These are phyloP conservation scores for Amanita phalloides DNA, from an alignment of 768 basidiomycete species.

Conservation along the genomic window DNA sequence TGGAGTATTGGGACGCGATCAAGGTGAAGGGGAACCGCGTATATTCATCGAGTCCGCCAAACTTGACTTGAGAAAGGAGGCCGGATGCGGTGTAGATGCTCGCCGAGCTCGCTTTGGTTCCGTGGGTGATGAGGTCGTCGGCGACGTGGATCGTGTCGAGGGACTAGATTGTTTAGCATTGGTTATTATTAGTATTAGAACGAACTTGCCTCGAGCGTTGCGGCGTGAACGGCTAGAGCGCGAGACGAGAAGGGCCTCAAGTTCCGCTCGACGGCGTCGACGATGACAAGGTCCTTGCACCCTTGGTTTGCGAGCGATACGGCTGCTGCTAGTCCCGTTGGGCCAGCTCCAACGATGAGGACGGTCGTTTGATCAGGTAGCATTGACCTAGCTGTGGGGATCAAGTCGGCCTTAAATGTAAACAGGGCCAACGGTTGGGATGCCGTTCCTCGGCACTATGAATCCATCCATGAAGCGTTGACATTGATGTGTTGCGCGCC, in stretches of 20 bases:
- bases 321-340: conserved; percentile 35
- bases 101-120: conserved; percentile 19
- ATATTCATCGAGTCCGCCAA: conserved; percentile 24
- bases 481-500: no score
- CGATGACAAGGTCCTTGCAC: conserved; percentile 28
- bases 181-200: background rate
- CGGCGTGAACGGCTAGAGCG: conserved; percentile 36
- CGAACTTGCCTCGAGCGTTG: conserved; percentile 36
- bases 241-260: conserved; percentile 21
- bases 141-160: conserved; percentile 34
- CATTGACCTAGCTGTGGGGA: background rate
- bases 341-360: conserved; percentile 43
- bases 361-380: conserved; percentile 23
- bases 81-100: conserved; percentile 19
- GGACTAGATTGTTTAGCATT: conserved; percentile 18
- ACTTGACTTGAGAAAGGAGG: conserved; percentile 17
- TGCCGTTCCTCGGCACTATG: no score
- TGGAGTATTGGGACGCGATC: conserved; percentile 30
- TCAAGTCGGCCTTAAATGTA: no score
- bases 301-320: conserved; percentile 33
- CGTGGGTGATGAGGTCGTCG: conserved; percentile 24
- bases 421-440: no score
- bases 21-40: conserved; percentile 34
- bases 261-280: conserved; percentile 25
- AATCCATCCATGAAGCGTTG: no score